Base-by-base conservation (phyloP, 1,284 basidiomycete genomes). In the Neolentinus lepideus region DNA sequence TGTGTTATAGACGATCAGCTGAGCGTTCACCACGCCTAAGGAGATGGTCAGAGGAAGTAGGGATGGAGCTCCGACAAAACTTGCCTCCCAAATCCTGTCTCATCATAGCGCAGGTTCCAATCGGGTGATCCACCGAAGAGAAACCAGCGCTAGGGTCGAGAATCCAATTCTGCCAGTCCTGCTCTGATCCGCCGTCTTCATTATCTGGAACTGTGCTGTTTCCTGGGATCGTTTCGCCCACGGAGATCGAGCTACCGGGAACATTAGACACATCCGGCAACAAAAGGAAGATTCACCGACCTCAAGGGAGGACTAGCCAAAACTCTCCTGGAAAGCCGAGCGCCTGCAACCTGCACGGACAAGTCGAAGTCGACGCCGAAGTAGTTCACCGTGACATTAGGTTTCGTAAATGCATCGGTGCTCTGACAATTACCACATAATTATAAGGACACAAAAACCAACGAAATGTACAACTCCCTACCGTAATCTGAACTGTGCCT, bases 111-210 rank as follows among this genome's bases (percentile, higher is more conserved):
- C 72, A 75, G 2, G 64, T 66, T 11, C 66, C 69, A 21, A 43
- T 43, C 8, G 83, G 83, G 66, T 84, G 80, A 21, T 71, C 70
- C n/a, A 80, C 78, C 3, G 75, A 69, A 1, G 65, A 56, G 60
- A 75, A 79, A 14, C 68, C 69, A 16, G 14, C 8, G 27, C 24
- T 8, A 3, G 24, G 11, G 12, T 66, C 58, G 59, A 63, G 63
- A 58, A 80, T 74, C 77, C 77, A 79, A 8, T 62, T 43, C 16
- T 6, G 6, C 77, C 77, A 80, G 24, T 66, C 73, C 12, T 68
- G 70, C 58, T 76, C 74, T 1, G 74, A 67, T 21, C 75, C 77
- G 21, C 73, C 69, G 24, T 71, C 56, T 1, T 68, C 69, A 61
- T 75, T 69, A 56, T 75, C 68, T 1, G 77, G 76, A 1, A 79